Evolutionary conservation across 225 moss, liverwort and hornwort species (phyloP), one percentile per base, ranked within the genome.

Genomic region (Physcomitrium patens): DNA sequence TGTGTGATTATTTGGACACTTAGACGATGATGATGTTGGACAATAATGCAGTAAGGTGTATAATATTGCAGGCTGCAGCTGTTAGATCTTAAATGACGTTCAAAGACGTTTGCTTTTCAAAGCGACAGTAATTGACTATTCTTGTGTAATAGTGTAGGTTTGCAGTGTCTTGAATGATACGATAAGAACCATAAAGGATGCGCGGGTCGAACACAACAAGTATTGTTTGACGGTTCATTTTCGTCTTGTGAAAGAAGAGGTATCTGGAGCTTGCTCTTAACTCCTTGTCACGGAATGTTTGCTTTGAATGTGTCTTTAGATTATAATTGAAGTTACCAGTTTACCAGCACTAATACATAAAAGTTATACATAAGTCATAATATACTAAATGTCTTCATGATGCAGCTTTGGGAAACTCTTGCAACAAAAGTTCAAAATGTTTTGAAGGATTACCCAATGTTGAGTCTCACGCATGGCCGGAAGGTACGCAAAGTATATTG

Each of bases 161-260:
- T 92, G 87, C 52, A 82, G 75, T 61, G 67, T 72, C 27, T 83
- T 94, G 83, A 84, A 73, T 64, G 90, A 90, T 44, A 92, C 71
- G 60, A 81, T 83, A 63, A 72, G 61, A 60, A 76, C 9, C 24
- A 80, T 92, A 57, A 86, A 90, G 24, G 90, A 90, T 67, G 89
- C 94, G 37, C 83, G 50, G 59, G 90, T 94, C 64, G 94, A 94
- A 62, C 90, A 94, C 75, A 94, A 94, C 87, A 90, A 86, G 70
- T 94, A 80, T 69, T 94, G 94, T 72, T 90, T 91, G 11, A 86
- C 94, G 27, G 85, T 94, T 47, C 94, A 94, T 80, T 94, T 91
- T 64, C 91, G 94, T 20, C 85, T 90, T 8, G 94, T 94, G 62
- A 89, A 76, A 54, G 94, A 91, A 68, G 90, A 91, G 94, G 94